Percentiles rank a stretch among this genome's conserved stretches.
phyloP scores from a whole-genome alignment of 2,329 filamentous ascomycete genomes.

The Drechslera avenae region DNA sequence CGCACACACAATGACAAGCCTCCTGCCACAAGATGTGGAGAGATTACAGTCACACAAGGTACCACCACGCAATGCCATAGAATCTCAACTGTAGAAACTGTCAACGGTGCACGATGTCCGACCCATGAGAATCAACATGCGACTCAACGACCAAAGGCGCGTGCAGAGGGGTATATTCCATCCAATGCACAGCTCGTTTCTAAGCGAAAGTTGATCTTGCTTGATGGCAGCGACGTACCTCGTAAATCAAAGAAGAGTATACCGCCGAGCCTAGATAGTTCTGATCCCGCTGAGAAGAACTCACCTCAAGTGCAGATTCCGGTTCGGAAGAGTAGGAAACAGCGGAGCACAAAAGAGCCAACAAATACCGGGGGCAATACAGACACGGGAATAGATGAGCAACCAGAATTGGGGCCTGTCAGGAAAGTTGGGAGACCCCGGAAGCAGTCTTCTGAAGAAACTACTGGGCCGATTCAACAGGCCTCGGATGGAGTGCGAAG shows the following conservation, averaged over 20 bases:
- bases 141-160: neutral
- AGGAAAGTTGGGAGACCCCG: neutral
- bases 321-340: neutral
- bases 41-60: neutral
- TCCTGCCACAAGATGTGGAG: constrained; percentile 4
- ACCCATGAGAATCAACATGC: neutral
- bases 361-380: neutral
- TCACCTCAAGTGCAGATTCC: neutral
- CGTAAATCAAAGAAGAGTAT: neutral
- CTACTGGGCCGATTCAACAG: neutral
- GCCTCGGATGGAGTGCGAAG: neutral
- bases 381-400: neutral
- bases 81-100: neutral
- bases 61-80: neutral
- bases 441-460: neutral
- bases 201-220: no score
- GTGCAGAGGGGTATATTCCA: neutral
- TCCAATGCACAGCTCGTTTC: no score
- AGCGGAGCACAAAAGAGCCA: neutral
- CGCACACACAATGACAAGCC: constrained; percentile 2
- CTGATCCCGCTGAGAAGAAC: neutral
- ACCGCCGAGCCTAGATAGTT: neutral
- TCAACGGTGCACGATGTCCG: neutral
- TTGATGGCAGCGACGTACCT: no score
- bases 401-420: neutral